Evolutionary conservation across 352 stramenopile genomes (phyloP).

Genomic region (Globisporangium cystogenes): DNA sequence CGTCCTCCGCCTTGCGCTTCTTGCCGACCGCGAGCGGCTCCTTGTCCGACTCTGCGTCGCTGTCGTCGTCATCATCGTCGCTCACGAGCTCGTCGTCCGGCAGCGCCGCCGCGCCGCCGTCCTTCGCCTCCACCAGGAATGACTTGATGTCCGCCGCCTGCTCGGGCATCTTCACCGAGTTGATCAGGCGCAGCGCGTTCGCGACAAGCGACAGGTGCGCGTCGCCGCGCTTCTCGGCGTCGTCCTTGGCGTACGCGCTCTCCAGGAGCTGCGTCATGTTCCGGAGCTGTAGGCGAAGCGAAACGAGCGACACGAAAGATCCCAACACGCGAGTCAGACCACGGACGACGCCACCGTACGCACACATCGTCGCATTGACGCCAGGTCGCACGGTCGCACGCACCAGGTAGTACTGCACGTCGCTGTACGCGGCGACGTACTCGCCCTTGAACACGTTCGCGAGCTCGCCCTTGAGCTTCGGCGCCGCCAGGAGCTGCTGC

Average conservation of each 20-base stretch:
- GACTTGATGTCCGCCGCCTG: conserved; percentile 49
- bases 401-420: conserved; percentile 86
- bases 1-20: conserved; percentile 48
- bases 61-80: conserved; percentile 37
- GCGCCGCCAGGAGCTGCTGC: conserved; percentile 49
- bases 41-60: conserved; percentile 30
- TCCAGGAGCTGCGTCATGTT: conserved; percentile 63
- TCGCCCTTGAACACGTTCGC: conserved; percentile 84
- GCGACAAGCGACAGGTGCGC: conserved; percentile 47
- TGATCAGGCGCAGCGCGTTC: conserved; percentile 66
- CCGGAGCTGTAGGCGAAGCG: conserved; percentile 21
- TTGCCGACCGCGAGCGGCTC: conserved; percentile 19
- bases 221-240: conserved; percentile 27
- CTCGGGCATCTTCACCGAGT: conserved; percentile 72
- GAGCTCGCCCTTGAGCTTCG: conserved; percentile 78
- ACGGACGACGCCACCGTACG: background rate
- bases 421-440: conserved; percentile 74
- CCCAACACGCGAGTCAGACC: background rate
- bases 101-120: conserved; percentile 7
- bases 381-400: no score
- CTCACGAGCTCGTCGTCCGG: conserved; percentile 36
- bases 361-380: no score
- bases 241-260: conserved; percentile 19
- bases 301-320: background rate
- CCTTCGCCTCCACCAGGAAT: conserved; percentile 56